Base-by-base conservation (phyloP, 2,329 filamentous ascomycete genomes). In the Calonectria hongkongensis region DNA sequence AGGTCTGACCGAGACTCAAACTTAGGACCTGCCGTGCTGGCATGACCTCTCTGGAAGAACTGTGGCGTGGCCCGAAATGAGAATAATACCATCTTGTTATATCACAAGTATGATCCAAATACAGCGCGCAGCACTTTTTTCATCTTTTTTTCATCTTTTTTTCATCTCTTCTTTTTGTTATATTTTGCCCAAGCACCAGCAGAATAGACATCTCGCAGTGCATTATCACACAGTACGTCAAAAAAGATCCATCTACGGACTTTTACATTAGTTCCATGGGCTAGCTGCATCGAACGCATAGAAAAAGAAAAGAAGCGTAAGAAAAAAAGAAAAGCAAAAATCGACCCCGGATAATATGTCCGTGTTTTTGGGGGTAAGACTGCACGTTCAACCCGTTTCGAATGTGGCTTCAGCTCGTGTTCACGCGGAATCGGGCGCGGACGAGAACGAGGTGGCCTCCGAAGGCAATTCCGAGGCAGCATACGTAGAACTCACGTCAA, bases 11-110 rank as follows among this genome's bases (percentile, higher is more conserved):
- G 21, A 33, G 54, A 33, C 54, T 41, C 33, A 30, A 60, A 60
- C 33, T 36, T 33, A 33, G 54, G 54, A 60, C 33, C 36, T 41
- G 33, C 33, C 54, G 41, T 41, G 27, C 36, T 41, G 33, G 54
- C 54, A 60, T 41, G 27, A 60, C 33, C 39, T 60, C 54, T 60
- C 9, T 41, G 54, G 21, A 41, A 60, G 54, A 41, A 41, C 36
- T 60, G 33, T 33, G 54, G 54, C 39, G 7, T 60, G 2, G 41
- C 33, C 54, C 33, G 54, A 60, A 41, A 60, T 36, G 33, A 33
- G n/a, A 60, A 60, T 60, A 33, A 60, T 60, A 60, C 54, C 21
- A 60, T 33, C 30, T 33, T 33, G 9, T 30, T 60, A 60, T 33
- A 60, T n/a, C 54, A 60, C 41, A 21, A 60, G 54, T 33, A 33